These are phyloP conservation scores for Mycosphaerelloides madeirae DNA, from an alignment of 2,329 filamentous ascomycete genomes.

Conservation along the genomic window DNA sequence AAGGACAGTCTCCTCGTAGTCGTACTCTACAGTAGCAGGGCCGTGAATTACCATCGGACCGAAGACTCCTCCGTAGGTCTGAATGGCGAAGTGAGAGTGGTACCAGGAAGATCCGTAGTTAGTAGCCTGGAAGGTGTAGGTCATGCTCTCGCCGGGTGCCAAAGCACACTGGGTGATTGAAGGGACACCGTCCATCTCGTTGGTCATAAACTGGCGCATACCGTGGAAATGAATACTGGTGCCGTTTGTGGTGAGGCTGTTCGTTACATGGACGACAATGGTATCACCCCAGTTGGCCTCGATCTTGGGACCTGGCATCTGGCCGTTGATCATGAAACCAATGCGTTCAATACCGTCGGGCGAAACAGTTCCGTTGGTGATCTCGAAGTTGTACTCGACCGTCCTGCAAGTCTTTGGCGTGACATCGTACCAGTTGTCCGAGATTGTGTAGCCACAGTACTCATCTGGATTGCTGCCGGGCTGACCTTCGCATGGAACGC, in stretches of 20 bases:
- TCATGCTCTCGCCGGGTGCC: slow-evolving; percentile 28
- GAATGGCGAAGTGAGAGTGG: slow-evolving; percentile 38
- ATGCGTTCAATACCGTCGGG: slow-evolving; percentile 32
- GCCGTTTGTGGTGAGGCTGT: slow-evolving; percentile 35
- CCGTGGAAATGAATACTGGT: slow-evolving; percentile 36
- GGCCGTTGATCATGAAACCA: slow-evolving; percentile 35
- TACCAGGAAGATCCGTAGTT: slow-evolving; percentile 33
- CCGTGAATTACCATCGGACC: slow-evolving; percentile 41
- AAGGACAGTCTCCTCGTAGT: slow-evolving; percentile 35
- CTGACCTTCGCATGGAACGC: slow-evolving; percentile 28
- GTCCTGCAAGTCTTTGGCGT: slow-evolving; percentile 37
- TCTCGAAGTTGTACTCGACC: slow-evolving; percentile 33
- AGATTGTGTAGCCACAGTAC: slow-evolving; percentile 35
- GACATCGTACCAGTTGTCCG: slow-evolving; percentile 34
- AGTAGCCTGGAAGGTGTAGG: slow-evolving; percentile 29
- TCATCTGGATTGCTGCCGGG: slow-evolving; percentile 26
- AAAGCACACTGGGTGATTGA: slow-evolving; percentile 31
- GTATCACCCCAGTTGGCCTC: slow-evolving; percentile 34
- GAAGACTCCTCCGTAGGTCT: slow-evolving; percentile 38
- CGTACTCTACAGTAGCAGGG: slow-evolving; percentile 36
- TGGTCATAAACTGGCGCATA: slow-evolving; percentile 29
- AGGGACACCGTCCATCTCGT: slow-evolving; percentile 30
- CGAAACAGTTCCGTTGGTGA: slow-evolving; percentile 33
- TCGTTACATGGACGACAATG: slow-evolving; percentile 32
- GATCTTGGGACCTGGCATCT: slow-evolving; percentile 31